Evolutionary conservation across 2,329 filamentous ascomycete species (phyloP).

Genomic region (Madurella mycetomatis): DNA sequence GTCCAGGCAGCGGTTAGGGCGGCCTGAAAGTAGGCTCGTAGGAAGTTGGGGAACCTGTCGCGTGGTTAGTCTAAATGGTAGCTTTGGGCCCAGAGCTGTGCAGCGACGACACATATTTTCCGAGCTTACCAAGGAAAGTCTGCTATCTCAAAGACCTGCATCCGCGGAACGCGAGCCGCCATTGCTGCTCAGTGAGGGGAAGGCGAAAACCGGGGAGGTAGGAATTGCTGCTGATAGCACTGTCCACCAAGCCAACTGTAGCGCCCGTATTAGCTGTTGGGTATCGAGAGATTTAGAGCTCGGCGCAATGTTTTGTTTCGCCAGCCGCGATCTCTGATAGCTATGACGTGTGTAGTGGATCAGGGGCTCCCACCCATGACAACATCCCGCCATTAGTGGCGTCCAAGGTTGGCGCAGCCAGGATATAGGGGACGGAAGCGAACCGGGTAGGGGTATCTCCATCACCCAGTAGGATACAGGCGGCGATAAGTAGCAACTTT

Average conservation of each 20-base stretch:
- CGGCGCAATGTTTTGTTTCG: too few species aligned
- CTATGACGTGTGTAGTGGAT: too few species aligned
- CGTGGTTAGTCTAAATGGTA: not conserved
- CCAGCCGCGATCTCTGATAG: too few species aligned
- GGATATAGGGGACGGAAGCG: too few species aligned
- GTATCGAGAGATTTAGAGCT: too few species aligned
- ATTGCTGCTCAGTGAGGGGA: constrained; percentile 28
- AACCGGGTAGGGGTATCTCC: too few species aligned
- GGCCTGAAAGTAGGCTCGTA: constrained; percentile 61
- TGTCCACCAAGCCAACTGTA: too few species aligned
- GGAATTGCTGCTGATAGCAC: too few species aligned
- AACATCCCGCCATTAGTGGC: constrained; percentile 15
- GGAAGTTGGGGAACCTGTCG: constrained; percentile 59
- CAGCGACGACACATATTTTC: not conserved
- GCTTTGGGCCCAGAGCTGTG: not conserved
- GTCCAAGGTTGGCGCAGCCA: too few species aligned
- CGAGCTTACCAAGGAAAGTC: constrained; percentile 58
- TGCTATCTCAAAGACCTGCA: constrained; percentile 64
- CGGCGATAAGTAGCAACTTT: too few species aligned
- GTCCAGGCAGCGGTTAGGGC: constrained; percentile 62
- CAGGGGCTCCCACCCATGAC: constrained; percentile 1
- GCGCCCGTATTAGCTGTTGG: too few species aligned
- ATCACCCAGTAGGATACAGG: too few species aligned
- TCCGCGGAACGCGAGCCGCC: constrained; percentile 50
- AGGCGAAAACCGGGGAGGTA: not conserved